Percentiles rank a stretch among this genome's conserved stretches.
Conservation (phyloP, 768 basidiomycete species). For the Boletus subcaerulescens region DNA sequence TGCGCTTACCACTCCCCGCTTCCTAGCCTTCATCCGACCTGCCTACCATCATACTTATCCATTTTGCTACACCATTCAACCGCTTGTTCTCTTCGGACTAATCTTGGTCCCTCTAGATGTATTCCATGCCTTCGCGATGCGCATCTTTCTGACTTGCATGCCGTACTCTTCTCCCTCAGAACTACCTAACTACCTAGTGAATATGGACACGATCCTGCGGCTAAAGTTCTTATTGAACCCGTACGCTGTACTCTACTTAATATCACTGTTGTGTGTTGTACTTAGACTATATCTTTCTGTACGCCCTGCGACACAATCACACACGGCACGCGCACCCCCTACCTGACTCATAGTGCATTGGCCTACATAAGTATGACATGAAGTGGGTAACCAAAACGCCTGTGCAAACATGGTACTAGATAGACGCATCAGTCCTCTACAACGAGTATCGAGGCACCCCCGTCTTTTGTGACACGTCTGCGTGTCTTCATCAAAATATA, state of each 20-base stretch:
- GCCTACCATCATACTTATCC: background rate
- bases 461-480: constrained; percentile 58
- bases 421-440: constrained; percentile 13
- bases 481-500: constrained; percentile 62
- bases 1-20: background rate
- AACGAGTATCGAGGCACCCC: constrained; percentile 57
- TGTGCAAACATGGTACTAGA: no score
- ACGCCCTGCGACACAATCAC: background rate
- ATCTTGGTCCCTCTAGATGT: background rate
- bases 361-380: background rate
- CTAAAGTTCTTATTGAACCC: constrained; percentile 10
- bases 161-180: constrained; percentile 6
- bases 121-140: constrained; percentile 4
- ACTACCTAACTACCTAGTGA: constrained; percentile 5
- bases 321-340: no score
- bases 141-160: constrained; percentile 11
- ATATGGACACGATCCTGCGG: constrained; percentile 13
- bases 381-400: background rate
- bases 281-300: constrained; percentile 5
- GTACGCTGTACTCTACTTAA: constrained; percentile 14
- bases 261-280: constrained; percentile 14
- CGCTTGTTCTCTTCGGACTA: background rate
- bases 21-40: background rate
- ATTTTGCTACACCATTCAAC: no score
- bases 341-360: no score